Evolutionary conservation across 1,284 basidiomycete genomes (phyloP).

Genomic region (Ganoderma meredithae): DNA sequence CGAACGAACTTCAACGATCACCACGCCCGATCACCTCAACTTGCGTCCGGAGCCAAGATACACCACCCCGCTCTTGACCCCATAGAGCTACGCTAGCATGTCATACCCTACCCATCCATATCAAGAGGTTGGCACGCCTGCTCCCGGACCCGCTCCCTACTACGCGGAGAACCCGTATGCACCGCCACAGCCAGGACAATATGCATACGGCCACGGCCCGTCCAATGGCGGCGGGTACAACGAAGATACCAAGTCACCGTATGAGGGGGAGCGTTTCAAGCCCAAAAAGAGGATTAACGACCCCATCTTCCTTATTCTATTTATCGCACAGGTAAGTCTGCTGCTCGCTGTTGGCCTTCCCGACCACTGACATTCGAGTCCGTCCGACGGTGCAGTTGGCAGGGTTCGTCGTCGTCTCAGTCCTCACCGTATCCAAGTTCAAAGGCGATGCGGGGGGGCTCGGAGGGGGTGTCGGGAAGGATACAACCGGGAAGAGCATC

Average conservation of each 20-base stretch:
- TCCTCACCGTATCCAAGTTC: conserved; percentile 69
- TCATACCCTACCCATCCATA: conserved; percentile 22
- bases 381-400: conserved; percentile 52
- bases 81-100: conserved; percentile 3
- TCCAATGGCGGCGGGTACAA: conserved; percentile 24
- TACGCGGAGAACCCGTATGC: conserved; percentile 25
- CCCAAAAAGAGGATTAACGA: conserved; percentile 78
- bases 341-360: neutral
- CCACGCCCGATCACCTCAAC: neutral
- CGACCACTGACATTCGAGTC: neutral
- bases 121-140: conserved; percentile 30
- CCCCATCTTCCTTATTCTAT: conserved; percentile 73
- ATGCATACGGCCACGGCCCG: conserved; percentile 17
- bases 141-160: conserved; percentile 30
- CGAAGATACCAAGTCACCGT: conserved; percentile 60
- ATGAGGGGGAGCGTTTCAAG: conserved; percentile 71
- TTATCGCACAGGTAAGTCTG: conserved; percentile 61
- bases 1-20: neutral
- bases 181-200: conserved; percentile 19
- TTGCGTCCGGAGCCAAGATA: neutral
- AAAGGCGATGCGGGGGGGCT: conserved; percentile 64
- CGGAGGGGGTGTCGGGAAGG: conserved; percentile 69
- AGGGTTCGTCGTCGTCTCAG: conserved; percentile 75
- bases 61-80: too few relatives aligned
- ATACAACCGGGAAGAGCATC: conserved; percentile 53